phyloP scores from a whole-genome alignment of 2,329 filamentous ascomycete species.

The Fusarium neocosmosporiellum region DNA sequence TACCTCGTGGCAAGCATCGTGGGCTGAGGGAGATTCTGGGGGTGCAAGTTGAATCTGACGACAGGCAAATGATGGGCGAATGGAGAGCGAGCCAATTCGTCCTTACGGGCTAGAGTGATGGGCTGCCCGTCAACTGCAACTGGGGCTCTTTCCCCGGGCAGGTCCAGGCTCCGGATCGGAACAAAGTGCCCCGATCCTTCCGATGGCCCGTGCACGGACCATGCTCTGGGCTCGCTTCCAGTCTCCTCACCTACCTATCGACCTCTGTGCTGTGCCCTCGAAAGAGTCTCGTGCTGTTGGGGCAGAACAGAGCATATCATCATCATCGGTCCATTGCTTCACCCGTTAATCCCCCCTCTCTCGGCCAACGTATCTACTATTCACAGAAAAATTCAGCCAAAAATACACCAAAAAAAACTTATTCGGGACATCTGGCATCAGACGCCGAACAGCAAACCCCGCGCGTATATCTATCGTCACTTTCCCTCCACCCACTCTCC shows the following conservation, averaged over 20 bases:
- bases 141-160: conserved; percentile 5
- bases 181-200: conserved; percentile 39
- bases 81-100: conserved; percentile 46
- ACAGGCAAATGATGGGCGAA: conserved; percentile 39
- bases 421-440: not conserved
- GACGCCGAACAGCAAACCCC: not conserved
- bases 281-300: conserved; percentile 15
- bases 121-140: conserved; percentile 21
- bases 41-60: conserved; percentile 43
- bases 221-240: conserved; percentile 8
- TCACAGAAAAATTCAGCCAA: not conserved
- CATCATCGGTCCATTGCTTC: conserved; percentile 15
- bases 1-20: conserved; percentile 57
- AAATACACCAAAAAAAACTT: not conserved
- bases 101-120: conserved; percentile 25
- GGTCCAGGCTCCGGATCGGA: conserved; percentile 26
- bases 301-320: conserved; percentile 31
- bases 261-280: conserved; percentile 22
- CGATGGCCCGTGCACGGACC: conserved; percentile 37
- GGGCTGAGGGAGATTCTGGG: conserved; percentile 35
- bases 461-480: conserved; percentile 28
- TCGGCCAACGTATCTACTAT: conserved; percentile 5
- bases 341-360: conserved; percentile 15
- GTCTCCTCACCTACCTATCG: conserved; percentile 16
- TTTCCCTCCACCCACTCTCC: conserved; percentile 24